Base-by-base conservation (phyloP, 2,329 filamentous ascomycete species). In the Aspergillus sp. region DNA sequence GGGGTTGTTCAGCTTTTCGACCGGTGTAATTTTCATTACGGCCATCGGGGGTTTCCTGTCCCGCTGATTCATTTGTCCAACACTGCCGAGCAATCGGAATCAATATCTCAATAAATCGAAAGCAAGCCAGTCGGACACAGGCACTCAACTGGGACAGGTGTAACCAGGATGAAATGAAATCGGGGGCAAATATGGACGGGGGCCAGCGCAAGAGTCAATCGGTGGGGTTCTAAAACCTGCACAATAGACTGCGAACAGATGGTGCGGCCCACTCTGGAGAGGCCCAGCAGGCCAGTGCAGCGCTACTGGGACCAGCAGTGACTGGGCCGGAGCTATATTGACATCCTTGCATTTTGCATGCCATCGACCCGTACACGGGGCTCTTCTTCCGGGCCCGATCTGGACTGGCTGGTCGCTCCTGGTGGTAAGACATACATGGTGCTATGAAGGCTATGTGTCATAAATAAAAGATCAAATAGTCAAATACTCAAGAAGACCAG, bases 241-340 rank as follows among this genome's bases (percentile, higher is more conserved):
- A 61, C 59, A 61, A 61, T 59, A 33, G 33, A 52, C 49, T 41
- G 45, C 43, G 56, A 49, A 51, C 56, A 56, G 23, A 46, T 46
- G 43, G 12, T 25, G 44, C 23, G 44, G 27, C 23, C 44, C 25
- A n/a, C 21, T 25, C 25, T 6, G 17, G 41, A 23, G 41, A 21
- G 14, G 17, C 41, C 23, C 21, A n/a, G 44, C 23, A 12, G 43
- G 19, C 21, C 15, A 43, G 40, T 43, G 40, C 35, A 37, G 35
- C 35, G 15, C 35, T 7, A 15, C 35, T 37, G 35, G 35, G 35
- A 37, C 14, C 35, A 37, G 35, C 33, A 37, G 4, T 14, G 6
- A 37, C 35, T 37, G 35, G 35, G 6, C 35, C 15, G 35, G 11
- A 21, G 33, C 41, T 46, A 8, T 11, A 39, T 46, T 11, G 37